Evolutionary conservation across 148 eudicot species (phyloP).

Genomic region (Diospyros kaki): DNA sequence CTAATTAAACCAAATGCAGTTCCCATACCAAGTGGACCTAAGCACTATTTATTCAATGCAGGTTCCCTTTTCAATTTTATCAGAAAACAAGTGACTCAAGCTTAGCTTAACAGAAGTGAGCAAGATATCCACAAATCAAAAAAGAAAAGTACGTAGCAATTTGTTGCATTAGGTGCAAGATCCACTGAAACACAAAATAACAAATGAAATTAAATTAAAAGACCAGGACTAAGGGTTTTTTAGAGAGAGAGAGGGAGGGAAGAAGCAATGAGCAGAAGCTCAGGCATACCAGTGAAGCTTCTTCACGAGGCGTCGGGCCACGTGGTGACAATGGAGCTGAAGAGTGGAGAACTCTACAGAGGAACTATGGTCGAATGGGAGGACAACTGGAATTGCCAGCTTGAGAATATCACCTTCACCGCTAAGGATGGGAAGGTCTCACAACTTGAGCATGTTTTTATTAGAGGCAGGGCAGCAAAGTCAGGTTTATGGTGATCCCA

Average conservation of each 20-base stretch:
- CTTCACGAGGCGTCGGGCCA: slow-evolving; percentile 31
- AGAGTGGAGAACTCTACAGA: slow-evolving; percentile 88
- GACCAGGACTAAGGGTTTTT: background rate
- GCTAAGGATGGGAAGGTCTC: slow-evolving; percentile 97
- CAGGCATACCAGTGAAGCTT: background rate
- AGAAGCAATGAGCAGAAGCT: background rate
- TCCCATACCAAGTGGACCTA: background rate
- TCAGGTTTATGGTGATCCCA: slow-evolving; percentile 97
- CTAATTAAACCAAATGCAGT: background rate
- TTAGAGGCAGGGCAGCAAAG: slow-evolving; percentile 98
- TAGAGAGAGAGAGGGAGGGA: background rate
- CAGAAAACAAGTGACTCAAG: background rate
- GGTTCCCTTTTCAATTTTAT: slow-evolving; percentile 3
- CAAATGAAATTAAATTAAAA: background rate
- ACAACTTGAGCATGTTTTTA: slow-evolving; percentile 93
- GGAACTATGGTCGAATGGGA: slow-evolving; percentile 91
- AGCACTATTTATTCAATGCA: background rate
- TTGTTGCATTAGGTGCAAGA: background rate
- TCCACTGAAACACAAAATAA: background rate
- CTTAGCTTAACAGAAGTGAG: background rate
- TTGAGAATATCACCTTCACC: slow-evolving; percentile 88
- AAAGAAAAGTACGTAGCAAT: background rate
- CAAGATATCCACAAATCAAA: background rate
- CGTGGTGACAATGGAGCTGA: slow-evolving; percentile 78
- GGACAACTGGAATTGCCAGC: slow-evolving; percentile 96